phyloP scores from a whole-genome alignment of 768 basidiomycete species.

The Xerocomellus intermedius region DNA sequence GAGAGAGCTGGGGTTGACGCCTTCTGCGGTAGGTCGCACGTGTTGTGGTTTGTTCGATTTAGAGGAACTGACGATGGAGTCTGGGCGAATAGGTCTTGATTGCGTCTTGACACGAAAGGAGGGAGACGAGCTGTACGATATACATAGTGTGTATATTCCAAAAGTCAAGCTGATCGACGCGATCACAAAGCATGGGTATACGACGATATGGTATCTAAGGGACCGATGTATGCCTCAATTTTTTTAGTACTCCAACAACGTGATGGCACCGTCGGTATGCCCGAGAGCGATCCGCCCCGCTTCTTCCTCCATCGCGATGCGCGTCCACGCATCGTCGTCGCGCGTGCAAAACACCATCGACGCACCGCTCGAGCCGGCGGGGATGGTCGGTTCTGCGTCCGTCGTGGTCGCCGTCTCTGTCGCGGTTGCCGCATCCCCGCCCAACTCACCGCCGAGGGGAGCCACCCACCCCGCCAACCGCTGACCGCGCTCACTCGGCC shows the following conservation, averaged over 20 bases:
- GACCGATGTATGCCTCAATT: no score
- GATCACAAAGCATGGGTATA: background rate
- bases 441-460: no score
- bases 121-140: no score
- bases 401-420: no score
- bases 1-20: conserved; percentile 83
- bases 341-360: conserved; percentile 45
- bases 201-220: background rate
- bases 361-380: background rate
- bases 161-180: no score
- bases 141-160: background rate
- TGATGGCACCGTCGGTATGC: conserved; percentile 43
- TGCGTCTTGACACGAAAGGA: conserved; percentile 39
- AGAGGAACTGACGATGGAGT: background rate
- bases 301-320: conserved; percentile 39
- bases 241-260: conserved; percentile 45
- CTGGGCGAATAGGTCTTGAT: conserved; percentile 47
- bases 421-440: no score
- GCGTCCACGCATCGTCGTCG: conserved; percentile 49
- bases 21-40: conserved; percentile 59
- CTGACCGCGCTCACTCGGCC: conserved; percentile 51
- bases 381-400: background rate
- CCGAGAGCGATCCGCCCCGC: conserved; percentile 38
- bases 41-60: background rate
- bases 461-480: conserved; percentile 49